Base-by-base conservation (phyloP, 148 eudicot species). In the Chenopodium suecicum region DNA sequence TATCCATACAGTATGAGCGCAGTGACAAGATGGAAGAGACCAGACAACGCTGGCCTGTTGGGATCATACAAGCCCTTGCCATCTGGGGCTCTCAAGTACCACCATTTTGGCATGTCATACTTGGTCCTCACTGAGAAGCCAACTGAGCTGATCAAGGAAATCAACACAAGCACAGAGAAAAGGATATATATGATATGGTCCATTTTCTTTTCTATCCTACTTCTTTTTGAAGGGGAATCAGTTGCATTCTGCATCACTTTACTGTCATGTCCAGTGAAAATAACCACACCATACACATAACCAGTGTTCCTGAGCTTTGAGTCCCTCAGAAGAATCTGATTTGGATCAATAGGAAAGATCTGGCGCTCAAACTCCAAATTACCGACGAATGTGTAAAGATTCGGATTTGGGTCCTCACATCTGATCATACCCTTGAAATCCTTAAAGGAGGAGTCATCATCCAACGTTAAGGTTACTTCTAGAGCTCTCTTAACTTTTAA, bases 211-310 rank as follows among this genome's bases (percentile, higher is more conserved):
- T 95, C 99, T 47, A 95, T 83, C 69, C 86, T 86, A 76, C 99
- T 95, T 82, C 98, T 90, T 84, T 95, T 95, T 1, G 99, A 95
- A 74, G 98, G 99, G 73, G 98, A 90, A 25, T 84, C 85, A 1
- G 97, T 94, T n/a, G 98, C 76, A 77, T 94, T 95, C 76, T 95
- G 98, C 99, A 95, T 92, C 72, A 95, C 98, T 91, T 95, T 95
- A 84, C 92, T 90, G 80, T 95, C 99, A 81, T 86, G 92, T 41
- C 99, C 99, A 17, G 98, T 92, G 76, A 92, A 95, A 73, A 95
- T 92, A n/a, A 88, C 97, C 82, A 91, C 98, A 50, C 99, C 99
- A 84, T 90, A 95, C 9, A 95, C 81, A 67, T 88, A 88, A 54
- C 90, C 84, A 0, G 99, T 95, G 85, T 95, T 95, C 78, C 99